Conservation (phyloP, 768 basidiomycete genomes). For the Kwoniella dendrophila region DNA sequence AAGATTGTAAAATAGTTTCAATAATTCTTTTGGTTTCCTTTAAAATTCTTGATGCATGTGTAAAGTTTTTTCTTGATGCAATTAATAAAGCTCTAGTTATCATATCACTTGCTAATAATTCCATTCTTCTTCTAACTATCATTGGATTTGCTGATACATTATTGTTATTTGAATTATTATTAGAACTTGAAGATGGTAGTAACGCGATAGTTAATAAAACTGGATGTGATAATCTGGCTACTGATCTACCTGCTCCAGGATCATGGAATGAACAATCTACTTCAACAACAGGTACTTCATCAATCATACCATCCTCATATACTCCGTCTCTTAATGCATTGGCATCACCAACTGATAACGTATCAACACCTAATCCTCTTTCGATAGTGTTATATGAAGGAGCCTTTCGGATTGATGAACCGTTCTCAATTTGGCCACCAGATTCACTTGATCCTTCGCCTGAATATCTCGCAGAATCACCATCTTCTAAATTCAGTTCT, state of each 20-base stretch:
- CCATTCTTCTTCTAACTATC: constrained; percentile 92
- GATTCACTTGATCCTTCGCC: constrained; percentile 33
- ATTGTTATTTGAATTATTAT: no score
- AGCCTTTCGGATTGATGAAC: constrained; percentile 1
- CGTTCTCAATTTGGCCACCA: constrained; percentile 14
- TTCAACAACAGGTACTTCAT: constrained; percentile 94
- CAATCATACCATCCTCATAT: constrained; percentile 90
- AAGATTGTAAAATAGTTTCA: constrained; percentile 77
- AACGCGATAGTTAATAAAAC: constrained; percentile 93
- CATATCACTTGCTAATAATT: constrained; percentile 95
- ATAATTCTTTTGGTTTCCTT: constrained; percentile 77
- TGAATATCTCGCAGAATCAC: constrained; percentile 18
- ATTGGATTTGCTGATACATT: constrained; percentile 63
- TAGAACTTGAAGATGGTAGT: constrained; percentile 59
- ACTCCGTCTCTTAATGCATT: constrained; percentile 59
- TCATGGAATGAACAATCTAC: constrained; percentile 95
- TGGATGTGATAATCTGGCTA: constrained; percentile 87
- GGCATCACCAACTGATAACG: constrained; percentile 29
- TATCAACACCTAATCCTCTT: constrained; percentile 33
- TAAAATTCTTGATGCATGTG: constrained; percentile 87
- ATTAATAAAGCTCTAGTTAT: constrained; percentile 90
- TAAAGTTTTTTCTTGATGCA: constrained; percentile 85
- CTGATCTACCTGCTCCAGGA: constrained; percentile 77
- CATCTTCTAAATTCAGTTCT: constrained; percentile 80
- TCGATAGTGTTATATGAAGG: constrained; percentile 17